Evolutionary conservation across 768 basidiomycete species (phyloP).

Genomic region (Amanita rubescens): DNA sequence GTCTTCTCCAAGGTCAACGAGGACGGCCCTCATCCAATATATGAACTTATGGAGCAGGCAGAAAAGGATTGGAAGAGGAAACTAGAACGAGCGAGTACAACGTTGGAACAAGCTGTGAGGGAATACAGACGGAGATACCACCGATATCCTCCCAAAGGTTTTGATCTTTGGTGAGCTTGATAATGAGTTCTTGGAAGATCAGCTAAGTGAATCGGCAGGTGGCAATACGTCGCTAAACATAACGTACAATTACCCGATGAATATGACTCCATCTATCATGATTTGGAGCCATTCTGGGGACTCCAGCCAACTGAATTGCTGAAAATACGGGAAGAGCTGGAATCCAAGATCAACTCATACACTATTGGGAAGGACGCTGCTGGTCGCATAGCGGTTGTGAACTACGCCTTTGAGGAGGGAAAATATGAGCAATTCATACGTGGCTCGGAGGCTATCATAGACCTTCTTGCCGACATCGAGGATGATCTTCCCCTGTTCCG

Average conservation of each 20-base stretch:
- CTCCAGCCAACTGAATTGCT: constrained; percentile 39
- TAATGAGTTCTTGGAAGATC: background rate
- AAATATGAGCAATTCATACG: constrained; percentile 28
- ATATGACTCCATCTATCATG: constrained; percentile 66
- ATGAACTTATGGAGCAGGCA: constrained; percentile 65
- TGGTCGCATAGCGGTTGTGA: constrained; percentile 21
- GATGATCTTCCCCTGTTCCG: constrained; percentile 37
- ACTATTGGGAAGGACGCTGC: constrained; percentile 29
- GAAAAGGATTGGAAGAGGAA: constrained; percentile 53
- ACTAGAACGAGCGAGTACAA: constrained; percentile 64
- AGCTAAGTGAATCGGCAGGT: constrained; percentile 23
- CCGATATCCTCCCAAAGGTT: constrained; percentile 79
- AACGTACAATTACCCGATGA: constrained; percentile 79
- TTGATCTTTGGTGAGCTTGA: constrained; percentile 69
- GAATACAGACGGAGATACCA: constrained; percentile 74
- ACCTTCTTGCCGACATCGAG: constrained; percentile 31
- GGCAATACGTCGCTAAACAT: constrained; percentile 55
- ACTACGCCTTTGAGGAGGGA: constrained; percentile 29
- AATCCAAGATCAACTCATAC: constrained; percentile 32
- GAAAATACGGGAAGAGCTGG: constrained; percentile 28
- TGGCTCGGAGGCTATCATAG: constrained; percentile 23
- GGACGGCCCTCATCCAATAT: constrained; percentile 62
- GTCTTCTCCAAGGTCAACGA: constrained; percentile 33
- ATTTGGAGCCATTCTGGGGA: constrained; percentile 81
- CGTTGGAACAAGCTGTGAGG: constrained; percentile 60